Evolutionary conservation across 164 flowering plant species (phyloP).

Genomic region (Magnolia officinalis): DNA sequence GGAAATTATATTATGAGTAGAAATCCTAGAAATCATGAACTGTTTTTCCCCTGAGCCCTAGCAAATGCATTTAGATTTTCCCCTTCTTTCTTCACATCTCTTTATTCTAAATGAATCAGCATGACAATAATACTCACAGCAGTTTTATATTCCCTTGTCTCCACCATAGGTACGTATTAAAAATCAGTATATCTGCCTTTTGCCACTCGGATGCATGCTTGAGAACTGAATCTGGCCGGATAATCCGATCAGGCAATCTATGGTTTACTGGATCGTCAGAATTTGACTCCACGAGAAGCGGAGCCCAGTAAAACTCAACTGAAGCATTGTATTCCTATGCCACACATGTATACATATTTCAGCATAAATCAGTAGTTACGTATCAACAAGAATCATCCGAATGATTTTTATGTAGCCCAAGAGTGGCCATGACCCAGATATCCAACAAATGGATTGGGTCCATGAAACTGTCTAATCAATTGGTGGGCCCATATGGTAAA

Average conservation of each 20-base stretch:
- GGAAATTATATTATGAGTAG: too few species aligned
- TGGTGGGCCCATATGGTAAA: too few species aligned
- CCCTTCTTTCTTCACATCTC: neutral
- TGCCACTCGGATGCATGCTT: slow-evolving; percentile 82
- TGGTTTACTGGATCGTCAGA: slow-evolving; percentile 93
- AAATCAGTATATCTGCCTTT: slow-evolving; percentile 82
- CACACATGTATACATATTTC: slow-evolving; percentile 2
- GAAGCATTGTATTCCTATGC: slow-evolving; percentile 86
- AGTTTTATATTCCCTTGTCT: slow-evolving; percentile 91
- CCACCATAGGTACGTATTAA: slow-evolving; percentile 98
- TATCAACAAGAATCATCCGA: neutral
- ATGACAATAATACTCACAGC: slow-evolving; percentile 40
- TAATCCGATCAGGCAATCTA: slow-evolving; percentile 68
- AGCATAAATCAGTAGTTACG: neutral
- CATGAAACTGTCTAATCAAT: too few species aligned
- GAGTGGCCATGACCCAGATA: too few species aligned
- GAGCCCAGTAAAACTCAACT: slow-evolving; percentile 93
- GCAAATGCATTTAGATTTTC: too few species aligned
- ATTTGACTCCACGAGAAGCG: slow-evolving; percentile 84
- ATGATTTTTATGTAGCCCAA: too few species aligned
- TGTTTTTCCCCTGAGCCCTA: too few species aligned
- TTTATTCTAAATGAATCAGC: neutral
- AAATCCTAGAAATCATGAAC: too few species aligned
- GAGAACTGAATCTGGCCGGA: slow-evolving; percentile 70
- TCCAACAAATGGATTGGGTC: too few species aligned